Evolutionary conservation across 1,139 yeast species (phyloP), one percentile per base, ranked within the genome.

Genomic region (Scheffersomyces cryptocercus): DNA sequence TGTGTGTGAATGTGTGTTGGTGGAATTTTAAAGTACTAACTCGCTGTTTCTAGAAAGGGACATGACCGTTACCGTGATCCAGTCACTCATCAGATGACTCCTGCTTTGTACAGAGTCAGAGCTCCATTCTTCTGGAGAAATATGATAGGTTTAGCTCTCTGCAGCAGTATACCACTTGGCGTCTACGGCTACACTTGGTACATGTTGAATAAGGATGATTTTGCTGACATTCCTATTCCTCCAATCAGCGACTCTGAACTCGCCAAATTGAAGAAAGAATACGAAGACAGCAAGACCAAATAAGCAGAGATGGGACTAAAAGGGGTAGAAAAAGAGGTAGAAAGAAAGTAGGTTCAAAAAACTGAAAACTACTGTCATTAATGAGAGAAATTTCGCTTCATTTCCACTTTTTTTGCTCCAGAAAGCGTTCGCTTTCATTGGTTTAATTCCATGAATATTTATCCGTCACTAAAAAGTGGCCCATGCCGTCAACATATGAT

Each of bases 161-260:
- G 88, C 16, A 67, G 82, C 14, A 77, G 85, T 12, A 67, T 88
- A 40, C 85, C 95, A 4, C 69, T 79, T 14, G 84, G 86, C 32
- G 85, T 88, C 16, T 90, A 88, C 64, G 55, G 65, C 42, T 90
- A 88, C 73, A 88, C 97, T 0, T 85, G 82, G 74, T 69, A 73
- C 42, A 79, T 82, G 59, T 77, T 91, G 59, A 82, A 82, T 51
- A 81, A 81, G 50, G 97, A 90, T 61, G 97, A 91, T 54, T 88
- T 91, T 61, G 79, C 77, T 39, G 97, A 90, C 62, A 87, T 91
- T 55, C 97, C 97, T 40, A 84, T 91, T 52, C 98, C 98, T 40
- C 97, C 97, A 28, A 77, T 91, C 52, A 79, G 85, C 36, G 95
- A 88, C 47, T 82, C 77, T 43, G 95, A 89, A 61, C 75, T 91